Evolutionary conservation across 768 basidiomycete species (phyloP).

Genomic region (Mycena rebaudengoi): DNA sequence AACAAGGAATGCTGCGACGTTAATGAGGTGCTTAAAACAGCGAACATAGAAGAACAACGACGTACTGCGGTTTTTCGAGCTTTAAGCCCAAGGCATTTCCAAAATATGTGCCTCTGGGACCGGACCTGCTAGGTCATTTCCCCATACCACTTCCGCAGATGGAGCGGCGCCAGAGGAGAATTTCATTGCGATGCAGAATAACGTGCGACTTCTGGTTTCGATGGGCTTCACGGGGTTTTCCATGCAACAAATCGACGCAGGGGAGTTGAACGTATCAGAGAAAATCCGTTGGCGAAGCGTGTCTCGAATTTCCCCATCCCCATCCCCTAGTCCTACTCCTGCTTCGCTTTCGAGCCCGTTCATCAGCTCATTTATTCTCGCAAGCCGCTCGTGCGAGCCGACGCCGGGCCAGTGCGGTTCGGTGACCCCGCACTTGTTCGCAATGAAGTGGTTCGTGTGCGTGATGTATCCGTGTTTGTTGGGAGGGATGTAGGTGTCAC

Average conservation of each 20-base stretch:
- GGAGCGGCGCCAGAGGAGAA: slow-evolving; percentile 34
- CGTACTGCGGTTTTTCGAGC: not conserved
- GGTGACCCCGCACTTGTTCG: slow-evolving; percentile 34
- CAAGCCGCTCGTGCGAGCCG: slow-evolving; percentile 38
- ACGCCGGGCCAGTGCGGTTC: slow-evolving; percentile 37
- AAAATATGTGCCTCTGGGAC: not conserved
- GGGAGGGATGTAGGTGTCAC: slow-evolving; percentile 31
- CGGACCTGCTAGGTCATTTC: slow-evolving; percentile 29
- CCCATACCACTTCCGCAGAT: slow-evolving; percentile 41
- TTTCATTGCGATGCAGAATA: slow-evolving; percentile 46
- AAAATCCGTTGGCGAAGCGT: slow-evolving; percentile 36
- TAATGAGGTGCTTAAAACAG: not conserved
- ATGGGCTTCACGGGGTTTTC: slow-evolving; percentile 24
- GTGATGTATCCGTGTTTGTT: slow-evolving; percentile 35
- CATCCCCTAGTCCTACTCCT: slow-evolving; percentile 1
- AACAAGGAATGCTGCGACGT: not conserved
- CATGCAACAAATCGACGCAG: slow-evolving; percentile 40
- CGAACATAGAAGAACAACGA: not conserved
- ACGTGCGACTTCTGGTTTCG: slow-evolving; percentile 32
- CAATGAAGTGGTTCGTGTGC: slow-evolving; percentile 45
- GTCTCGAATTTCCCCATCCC: slow-evolving; percentile 22
- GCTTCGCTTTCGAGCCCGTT: slow-evolving; percentile 16
- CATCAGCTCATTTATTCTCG: slow-evolving; percentile 32
- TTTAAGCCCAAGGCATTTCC: slow-evolving; percentile 16
- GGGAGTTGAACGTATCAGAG: slow-evolving; percentile 35